phyloP scores from a whole-genome alignment of 257 asterid species.

The Plectranthus barbatus region DNA sequence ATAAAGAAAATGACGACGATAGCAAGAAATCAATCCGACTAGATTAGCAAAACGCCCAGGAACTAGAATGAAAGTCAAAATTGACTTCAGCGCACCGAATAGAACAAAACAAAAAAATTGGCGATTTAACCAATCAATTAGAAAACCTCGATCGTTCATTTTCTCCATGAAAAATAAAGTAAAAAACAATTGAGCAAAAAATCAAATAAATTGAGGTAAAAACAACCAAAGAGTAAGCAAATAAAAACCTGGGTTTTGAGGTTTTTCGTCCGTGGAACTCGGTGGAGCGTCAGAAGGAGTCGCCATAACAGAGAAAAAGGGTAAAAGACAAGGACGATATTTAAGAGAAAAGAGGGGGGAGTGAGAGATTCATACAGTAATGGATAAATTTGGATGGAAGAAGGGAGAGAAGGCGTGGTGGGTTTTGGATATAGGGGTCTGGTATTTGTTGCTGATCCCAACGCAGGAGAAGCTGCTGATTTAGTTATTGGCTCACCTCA shows the following conservation, averaged over 20 bases:
- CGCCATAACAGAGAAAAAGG: slow-evolving; percentile 28
- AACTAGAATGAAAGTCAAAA: background rate
- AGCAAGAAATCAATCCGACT: background rate
- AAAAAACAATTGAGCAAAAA: too few species aligned
- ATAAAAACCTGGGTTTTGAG: slow-evolving; percentile 47
- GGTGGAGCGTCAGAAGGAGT: slow-evolving; percentile 50
- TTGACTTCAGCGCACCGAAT: slow-evolving; percentile 9
- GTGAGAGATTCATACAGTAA: background rate
- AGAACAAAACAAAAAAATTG: background rate
- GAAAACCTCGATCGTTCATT: slow-evolving; percentile 7
- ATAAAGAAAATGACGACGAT: background rate
- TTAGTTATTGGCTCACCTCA: background rate
- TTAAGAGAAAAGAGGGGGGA: background rate
- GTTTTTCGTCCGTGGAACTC: slow-evolving; percentile 30
- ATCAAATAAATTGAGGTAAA: too few species aligned
- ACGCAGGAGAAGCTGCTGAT: slow-evolving; percentile 1
- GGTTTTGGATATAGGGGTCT: slow-evolving; percentile 17
- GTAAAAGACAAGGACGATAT: background rate
- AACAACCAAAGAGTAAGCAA: too few species aligned
- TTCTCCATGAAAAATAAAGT: background rate
- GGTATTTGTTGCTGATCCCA: slow-evolving; percentile 25
- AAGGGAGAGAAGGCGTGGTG: background rate
- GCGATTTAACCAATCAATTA: background rate
- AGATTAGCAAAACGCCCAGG: background rate
- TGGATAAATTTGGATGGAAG: background rate